Evolutionary conservation across 1,284 basidiomycete species (phyloP), one percentile per base, ranked within the genome.

Genomic region (Moesziomyces globuligerus): DNA sequence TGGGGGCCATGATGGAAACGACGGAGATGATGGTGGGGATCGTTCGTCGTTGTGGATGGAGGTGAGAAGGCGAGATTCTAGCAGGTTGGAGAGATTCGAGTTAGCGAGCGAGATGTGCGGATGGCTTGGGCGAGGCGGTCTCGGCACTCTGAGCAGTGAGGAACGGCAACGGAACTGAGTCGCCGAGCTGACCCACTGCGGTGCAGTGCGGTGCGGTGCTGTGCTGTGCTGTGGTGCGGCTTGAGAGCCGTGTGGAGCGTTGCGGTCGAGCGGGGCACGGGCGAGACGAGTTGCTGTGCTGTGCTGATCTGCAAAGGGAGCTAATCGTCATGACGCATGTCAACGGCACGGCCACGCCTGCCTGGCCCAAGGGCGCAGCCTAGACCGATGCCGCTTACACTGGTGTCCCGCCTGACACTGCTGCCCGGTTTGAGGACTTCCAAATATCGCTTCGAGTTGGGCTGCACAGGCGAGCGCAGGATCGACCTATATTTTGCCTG

Each of bases 1-100:
- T 79, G 7, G 76, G 74, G 51, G 74, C 76, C 73, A 72, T 78
- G 62, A 28, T 74, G 15, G 47, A 25, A 23, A 39, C 1, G 23
- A 26, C 24, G 34, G 23, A 38, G 51, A 21, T 28, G 40, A 26
- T 41, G 25, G 37, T 39, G 56, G 43, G 41, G 37, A 28, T 41
- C n/a, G 18, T 40, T 49, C 20, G 23, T 48, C 37, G 28, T 26
- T 23, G 20, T 36, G 48, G 26, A 34, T 59, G 44, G 32, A 5
- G 42, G 24, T 38, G 53, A 15, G 38, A 37, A 29, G 40, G 25
- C 21, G 32, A 28, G 45, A 10, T n/a, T 9, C 24, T 7, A 26
- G 20, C n/a, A 21, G 40, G 47, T 24, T 8, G n/a, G 28, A 44
- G 41, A 37, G 17, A 21, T 21, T 7, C 43, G 41, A 32, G 36